Conservation (phyloP, 805 yeast genomes). For the Ogataea trehaloabstinens region DNA sequence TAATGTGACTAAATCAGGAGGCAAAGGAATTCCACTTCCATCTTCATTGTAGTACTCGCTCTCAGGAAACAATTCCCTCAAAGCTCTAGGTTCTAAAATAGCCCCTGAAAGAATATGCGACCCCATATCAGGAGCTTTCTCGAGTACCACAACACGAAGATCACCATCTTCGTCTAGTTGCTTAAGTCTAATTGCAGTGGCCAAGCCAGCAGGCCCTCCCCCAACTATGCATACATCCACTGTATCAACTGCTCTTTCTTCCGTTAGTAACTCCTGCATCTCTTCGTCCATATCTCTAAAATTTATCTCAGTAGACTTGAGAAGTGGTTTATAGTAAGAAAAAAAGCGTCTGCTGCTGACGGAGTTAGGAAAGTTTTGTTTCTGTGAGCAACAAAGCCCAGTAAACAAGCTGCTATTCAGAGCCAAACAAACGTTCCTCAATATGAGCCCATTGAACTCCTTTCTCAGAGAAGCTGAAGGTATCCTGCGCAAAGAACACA, state of each 20-base stretch:
- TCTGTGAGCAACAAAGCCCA: no score
- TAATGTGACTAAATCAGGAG: slow-evolving; percentile 69
- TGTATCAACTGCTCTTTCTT: slow-evolving; percentile 75
- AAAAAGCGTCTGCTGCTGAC: slow-evolving; percentile 1
- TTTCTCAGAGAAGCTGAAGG: no score
- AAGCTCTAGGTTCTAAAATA: slow-evolving; percentile 85
- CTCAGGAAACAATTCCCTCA: slow-evolving; percentile 79
- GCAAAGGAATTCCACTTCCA: slow-evolving; percentile 68
- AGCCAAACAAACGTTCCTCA: no score
- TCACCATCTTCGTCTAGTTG: slow-evolving; percentile 70
- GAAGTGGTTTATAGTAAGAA: not conserved
- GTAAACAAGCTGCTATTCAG: no score
- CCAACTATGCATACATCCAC: slow-evolving; percentile 97
- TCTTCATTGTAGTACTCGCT: slow-evolving; percentile 50
- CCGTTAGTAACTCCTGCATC: slow-evolving; percentile 45
- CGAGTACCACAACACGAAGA: slow-evolving; percentile 82
- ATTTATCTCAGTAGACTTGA: slow-evolving; percentile 23
- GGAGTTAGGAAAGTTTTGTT: no score
- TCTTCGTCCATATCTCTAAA: slow-evolving; percentile 38
- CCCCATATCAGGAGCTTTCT: slow-evolving; percentile 92
- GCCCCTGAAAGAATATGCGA: slow-evolving; percentile 93
- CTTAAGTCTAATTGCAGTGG: slow-evolving; percentile 87
- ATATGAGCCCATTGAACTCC: no score
- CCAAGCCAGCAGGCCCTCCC: slow-evolving; percentile 96
- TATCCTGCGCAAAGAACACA: no score